These are phyloP conservation scores for Coniochaeta hoffmannii DNA, from an alignment of 2,329 filamentous ascomycete genomes.

Conservation along the genomic window DNA sequence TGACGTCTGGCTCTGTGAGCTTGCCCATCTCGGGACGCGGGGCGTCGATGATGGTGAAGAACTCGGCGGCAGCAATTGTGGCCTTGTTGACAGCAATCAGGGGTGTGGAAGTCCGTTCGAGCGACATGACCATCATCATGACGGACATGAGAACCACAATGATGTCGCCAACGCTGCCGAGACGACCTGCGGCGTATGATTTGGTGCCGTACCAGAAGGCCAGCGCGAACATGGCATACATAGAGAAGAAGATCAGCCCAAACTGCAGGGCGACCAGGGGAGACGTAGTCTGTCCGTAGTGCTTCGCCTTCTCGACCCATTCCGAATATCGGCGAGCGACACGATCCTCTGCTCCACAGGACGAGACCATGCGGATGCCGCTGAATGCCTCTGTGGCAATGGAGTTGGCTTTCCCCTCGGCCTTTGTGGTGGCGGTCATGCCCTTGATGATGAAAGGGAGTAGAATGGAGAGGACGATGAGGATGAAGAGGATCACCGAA, in stretches of 20 bases:
- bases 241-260: slow-evolving; percentile 46
- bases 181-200: slow-evolving; percentile 35
- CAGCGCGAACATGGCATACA: slow-evolving; percentile 46
- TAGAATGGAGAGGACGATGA: slow-evolving; percentile 36
- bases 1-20: slow-evolving; percentile 40
- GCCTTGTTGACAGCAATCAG: slow-evolving; percentile 52
- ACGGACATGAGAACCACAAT: slow-evolving; percentile 51
- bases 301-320: slow-evolving; percentile 47
- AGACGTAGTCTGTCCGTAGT: slow-evolving; percentile 38
- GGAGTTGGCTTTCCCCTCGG: slow-evolving; percentile 50
- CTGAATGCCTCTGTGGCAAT: slow-evolving; percentile 55
- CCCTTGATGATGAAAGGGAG: slow-evolving; percentile 50
- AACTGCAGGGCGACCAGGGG: slow-evolving; percentile 47
- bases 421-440: slow-evolving; percentile 34
- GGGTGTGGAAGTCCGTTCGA: slow-evolving; percentile 50
- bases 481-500: slow-evolving; percentile 49
- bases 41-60: slow-evolving; percentile 46
- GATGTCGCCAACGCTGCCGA: slow-evolving; percentile 44
- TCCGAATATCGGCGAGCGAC: slow-evolving; percentile 44
- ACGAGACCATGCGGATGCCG: slow-evolving; percentile 54
- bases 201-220: slow-evolving; percentile 58
- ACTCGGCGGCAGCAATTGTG: slow-evolving; percentile 49
- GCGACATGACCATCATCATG: slow-evolving; percentile 48
- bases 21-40: slow-evolving; percentile 30
- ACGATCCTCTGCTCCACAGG: slow-evolving; percentile 52